A percentile compares a stretch with the other conserved stretches of the same genome.
Conservation (phyloP, 768 basidiomycete species). For the Pleurotus sapidus region DNA sequence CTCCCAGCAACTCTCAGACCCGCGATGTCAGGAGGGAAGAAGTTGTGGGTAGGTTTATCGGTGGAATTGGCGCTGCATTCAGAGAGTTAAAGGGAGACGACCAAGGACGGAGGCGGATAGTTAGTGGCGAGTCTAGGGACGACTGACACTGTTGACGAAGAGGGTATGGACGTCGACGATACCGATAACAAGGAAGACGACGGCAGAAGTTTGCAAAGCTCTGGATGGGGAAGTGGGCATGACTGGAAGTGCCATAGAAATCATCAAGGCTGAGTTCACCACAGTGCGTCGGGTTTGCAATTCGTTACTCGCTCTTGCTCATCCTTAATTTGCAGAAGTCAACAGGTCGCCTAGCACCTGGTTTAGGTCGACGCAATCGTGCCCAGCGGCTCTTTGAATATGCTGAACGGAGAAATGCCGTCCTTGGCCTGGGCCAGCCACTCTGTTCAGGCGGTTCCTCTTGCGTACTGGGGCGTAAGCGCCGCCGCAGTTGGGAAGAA, state of each 20-base stretch:
- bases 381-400: conserved; percentile 69
- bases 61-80: conserved; percentile 39
- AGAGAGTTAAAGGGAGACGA: conserved; percentile 19
- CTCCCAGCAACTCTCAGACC: no score
- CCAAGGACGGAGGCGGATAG: conserved; percentile 16
- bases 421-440: conserved; percentile 35
- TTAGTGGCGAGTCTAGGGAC: conserved; percentile 17
- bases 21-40: conserved; percentile 28
- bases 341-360: conserved; percentile 45
- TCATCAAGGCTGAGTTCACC: conserved; percentile 60
- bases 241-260: conserved; percentile 76
- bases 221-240: conserved; percentile 76
- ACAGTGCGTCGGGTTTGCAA: conserved; percentile 41
- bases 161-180: conserved; percentile 17
- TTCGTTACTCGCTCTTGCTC: background rate
- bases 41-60: conserved; percentile 43
- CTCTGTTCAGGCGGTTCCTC: conserved; percentile 18
- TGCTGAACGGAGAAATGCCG: conserved; percentile 49
- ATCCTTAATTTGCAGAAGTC: conserved; percentile 35
- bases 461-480: conserved; percentile 40
- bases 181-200: conserved; percentile 44
- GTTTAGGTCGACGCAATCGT: conserved; percentile 59
- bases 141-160: conserved; percentile 28
- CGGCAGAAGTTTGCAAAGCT: conserved; percentile 60
- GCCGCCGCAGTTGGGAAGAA: conserved; percentile 35